phyloP scores from a whole-genome alignment of 805 yeast species.

The Starmerella khaoyaiensis region DNA sequence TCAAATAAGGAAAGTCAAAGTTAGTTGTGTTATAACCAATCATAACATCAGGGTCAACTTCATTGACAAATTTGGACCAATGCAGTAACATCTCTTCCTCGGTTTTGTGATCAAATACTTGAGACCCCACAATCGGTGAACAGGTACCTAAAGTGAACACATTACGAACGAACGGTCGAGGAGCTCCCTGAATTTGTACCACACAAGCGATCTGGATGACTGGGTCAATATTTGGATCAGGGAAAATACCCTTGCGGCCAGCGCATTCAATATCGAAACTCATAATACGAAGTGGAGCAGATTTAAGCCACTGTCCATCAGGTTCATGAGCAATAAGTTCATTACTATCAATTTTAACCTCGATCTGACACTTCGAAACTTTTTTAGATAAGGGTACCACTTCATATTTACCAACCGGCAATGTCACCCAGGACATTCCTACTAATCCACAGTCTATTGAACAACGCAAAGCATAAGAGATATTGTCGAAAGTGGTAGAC shows the following conservation, averaged over 20 bases:
- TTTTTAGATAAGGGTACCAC: conserved; percentile 4
- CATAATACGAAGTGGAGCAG: conserved; percentile 85
- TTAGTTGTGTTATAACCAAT: conserved; percentile 93
- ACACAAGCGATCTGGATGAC: conserved; percentile 97
- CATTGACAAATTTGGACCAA: conserved; percentile 78
- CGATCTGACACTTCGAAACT: conserved; percentile 79
- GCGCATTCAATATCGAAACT: conserved; percentile 98
- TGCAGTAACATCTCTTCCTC: conserved; percentile 72
- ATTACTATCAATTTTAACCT: conserved; percentile 53
- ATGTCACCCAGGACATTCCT: conserved; percentile 92
- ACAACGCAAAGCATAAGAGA: conserved; percentile 69
- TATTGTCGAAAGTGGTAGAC: conserved; percentile 62
- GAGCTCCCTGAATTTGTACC: conserved; percentile 68
- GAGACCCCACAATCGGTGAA: conserved; percentile 86
- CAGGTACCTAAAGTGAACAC: conserved; percentile 90
- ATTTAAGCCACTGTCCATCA: conserved; percentile 85
- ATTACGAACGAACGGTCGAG: conserved; percentile 82
- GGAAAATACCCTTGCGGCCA: conserved; percentile 92
- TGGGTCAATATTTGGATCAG: conserved; percentile 86
- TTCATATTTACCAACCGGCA: conserved; percentile 60
- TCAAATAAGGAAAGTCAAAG: conserved; percentile 85
- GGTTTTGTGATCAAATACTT: conserved; percentile 57
- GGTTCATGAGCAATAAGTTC: conserved; percentile 69
- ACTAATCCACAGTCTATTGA: conserved; percentile 88
- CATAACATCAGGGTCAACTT: conserved; percentile 87